Conservation (phyloP, 1,139 yeast species). For the Hemisphaericaspora subhashii region DNA sequence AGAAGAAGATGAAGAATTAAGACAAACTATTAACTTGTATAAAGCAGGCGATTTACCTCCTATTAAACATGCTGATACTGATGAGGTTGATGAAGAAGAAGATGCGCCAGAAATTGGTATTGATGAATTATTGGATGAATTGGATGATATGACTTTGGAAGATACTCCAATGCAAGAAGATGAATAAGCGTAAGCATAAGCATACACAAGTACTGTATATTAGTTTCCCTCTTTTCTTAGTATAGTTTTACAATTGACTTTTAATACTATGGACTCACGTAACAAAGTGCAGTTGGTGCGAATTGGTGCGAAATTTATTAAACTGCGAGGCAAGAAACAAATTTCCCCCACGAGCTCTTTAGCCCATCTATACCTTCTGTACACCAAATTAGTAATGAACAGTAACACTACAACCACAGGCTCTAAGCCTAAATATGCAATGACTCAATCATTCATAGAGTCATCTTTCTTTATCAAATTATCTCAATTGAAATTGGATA, state of each 20-base stretch:
- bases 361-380: too few species aligned
- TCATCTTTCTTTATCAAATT: constrained; percentile 81
- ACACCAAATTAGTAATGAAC: constrained; percentile 1
- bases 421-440: constrained; percentile 42
- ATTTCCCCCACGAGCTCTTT: too few species aligned
- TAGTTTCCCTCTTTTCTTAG: too few species aligned
- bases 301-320: too few species aligned
- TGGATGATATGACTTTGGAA: constrained; percentile 87
- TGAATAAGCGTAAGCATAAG: too few species aligned
- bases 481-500: constrained; percentile 64
- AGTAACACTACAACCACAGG: neutral
- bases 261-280: too few species aligned
- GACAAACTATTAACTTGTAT: constrained; percentile 87
- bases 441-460: constrained; percentile 74
- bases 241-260: too few species aligned
- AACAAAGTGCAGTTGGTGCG: too few species aligned
- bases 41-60: constrained; percentile 50
- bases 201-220: neutral
- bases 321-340: too few species aligned
- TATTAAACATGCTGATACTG: constrained; percentile 31
- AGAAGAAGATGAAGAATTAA: constrained; percentile 94
- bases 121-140: constrained; percentile 85
- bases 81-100: constrained; percentile 51
- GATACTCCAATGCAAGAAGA: constrained; percentile 33
- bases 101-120: constrained; percentile 77